A percentile compares a stretch with the other conserved stretches of the same genome.
These are phyloP conservation scores for Helicostylum pulchrum DNA, from an alignment of 192 early-diverging fungal species.

Conservation along the genomic window DNA sequence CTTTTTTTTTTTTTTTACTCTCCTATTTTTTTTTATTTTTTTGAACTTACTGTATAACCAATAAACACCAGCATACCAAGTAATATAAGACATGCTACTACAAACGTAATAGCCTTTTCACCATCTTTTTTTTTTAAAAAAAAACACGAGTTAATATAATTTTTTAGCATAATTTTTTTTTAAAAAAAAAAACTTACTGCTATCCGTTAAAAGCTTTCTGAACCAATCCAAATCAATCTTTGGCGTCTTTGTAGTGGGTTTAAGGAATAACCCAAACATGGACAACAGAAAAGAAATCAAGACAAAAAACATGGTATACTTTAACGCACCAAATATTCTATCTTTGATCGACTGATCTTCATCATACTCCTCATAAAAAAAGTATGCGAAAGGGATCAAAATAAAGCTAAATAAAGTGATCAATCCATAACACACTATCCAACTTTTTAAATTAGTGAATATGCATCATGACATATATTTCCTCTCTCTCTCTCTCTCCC, in stretches of 20 bases:
- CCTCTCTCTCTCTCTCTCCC: conserved; percentile 1
- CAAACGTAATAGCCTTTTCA: conserved; percentile 47
- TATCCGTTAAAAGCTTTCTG: conserved; percentile 40
- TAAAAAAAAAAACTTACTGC: conserved; percentile 37
- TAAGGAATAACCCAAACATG: conserved; percentile 49
- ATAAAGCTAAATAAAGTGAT: conserved; percentile 48
- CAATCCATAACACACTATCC: conserved; percentile 44
- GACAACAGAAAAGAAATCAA: conserved; percentile 44
- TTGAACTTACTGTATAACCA: conserved; percentile 48
- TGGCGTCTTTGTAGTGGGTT: conserved; percentile 28
- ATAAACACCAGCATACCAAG: conserved; percentile 54
- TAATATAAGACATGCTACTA: conserved; percentile 43
- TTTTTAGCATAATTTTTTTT: neutral
- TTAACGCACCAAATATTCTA: conserved; percentile 43
- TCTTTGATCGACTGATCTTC: conserved; percentile 31
- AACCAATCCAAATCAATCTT: conserved; percentile 52
- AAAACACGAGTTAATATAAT: neutral
- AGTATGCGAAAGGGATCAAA: conserved; percentile 60
- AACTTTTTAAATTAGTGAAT: too few species aligned
- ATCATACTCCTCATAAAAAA: conserved; percentile 58
- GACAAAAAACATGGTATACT: conserved; percentile 57
- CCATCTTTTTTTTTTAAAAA: conserved; percentile 15
- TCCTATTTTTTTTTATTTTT: neutral
- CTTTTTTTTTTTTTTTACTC: neutral
- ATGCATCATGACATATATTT: neutral